A percentile compares a stretch with the other conserved stretches of the same genome.
phyloP scores from a whole-genome alignment of 768 basidiomycete species.

The Mycena rebaudengoi region DNA sequence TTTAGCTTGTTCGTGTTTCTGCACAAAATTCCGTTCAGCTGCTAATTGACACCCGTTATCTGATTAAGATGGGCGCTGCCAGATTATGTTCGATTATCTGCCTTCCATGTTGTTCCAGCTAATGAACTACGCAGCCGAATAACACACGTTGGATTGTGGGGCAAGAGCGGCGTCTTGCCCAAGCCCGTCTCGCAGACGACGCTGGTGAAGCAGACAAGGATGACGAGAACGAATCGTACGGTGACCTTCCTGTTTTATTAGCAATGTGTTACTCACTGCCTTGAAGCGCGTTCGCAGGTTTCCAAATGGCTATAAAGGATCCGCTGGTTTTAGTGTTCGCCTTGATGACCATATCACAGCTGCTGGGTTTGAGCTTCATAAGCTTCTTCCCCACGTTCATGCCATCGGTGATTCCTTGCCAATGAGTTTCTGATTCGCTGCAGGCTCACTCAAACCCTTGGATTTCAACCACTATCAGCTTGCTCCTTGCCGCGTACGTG shows the following conservation, averaged over 20 bases:
- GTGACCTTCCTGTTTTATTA: constrained; percentile 5
- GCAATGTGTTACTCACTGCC: not conserved
- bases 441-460: constrained; percentile 67
- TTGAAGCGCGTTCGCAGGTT: constrained; percentile 55
- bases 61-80: constrained; percentile 67
- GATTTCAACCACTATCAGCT: constrained; percentile 66
- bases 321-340: constrained; percentile 63
- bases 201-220: constrained; percentile 74
- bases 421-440: not conserved
- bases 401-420: not conserved
- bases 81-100: constrained; percentile 56
- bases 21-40: not conserved
- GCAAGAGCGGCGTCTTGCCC: constrained; percentile 64
- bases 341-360: constrained; percentile 57
- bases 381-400: constrained; percentile 67
- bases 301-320: constrained; percentile 66
- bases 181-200: constrained; percentile 72
- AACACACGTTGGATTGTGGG: constrained; percentile 69
- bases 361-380: constrained; percentile 65
- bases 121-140: constrained; percentile 49
- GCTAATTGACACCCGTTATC: too few relatives aligned
- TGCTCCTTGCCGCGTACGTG: constrained; percentile 68
- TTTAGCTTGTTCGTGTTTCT: constrained; percentile 54
- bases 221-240: constrained; percentile 64
- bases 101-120: not conserved